Evolutionary conservation across 1,284 basidiomycete species (phyloP), one percentile per base, ranked within the genome.

Genomic region (Omphalotus olearius): DNA sequence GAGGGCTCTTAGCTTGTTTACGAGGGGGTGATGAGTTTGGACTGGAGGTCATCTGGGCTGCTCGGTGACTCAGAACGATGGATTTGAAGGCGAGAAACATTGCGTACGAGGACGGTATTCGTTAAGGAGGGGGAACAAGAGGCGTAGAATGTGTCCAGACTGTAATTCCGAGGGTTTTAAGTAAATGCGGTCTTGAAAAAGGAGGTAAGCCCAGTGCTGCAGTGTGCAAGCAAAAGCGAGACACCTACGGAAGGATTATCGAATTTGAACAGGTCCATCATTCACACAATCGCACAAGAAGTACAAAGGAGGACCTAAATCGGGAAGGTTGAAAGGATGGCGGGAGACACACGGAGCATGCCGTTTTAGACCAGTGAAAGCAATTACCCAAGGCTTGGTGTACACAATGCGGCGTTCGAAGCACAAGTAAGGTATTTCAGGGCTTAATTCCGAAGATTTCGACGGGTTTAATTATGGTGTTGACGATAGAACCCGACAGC

Each of bases 1-100:
- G 40, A 17, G 66, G 54, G 43, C 6, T 62, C 30, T 63, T 47
- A 65, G 61, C 62, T 68, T 66, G 64, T 72, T 72, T 50, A 65
- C 67, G 58, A 60, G 60, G 18, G 25, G 42, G 28, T n/a, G 43
- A 30, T 38, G 20, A 36, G 23, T 42, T 41, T 3, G 9, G 30
- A 33, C 13, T 33, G 20, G 38, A 11, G 20, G 35, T 38, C 41
- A 37, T 35, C 45, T 41, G 20, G n/a, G 38, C 17, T 37, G 18
- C 18, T 45, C 39, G 23, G 33, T 20, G 23, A 41, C 7, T 14
- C 28, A 26, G 52, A 41, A 33, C 16, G 33, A 14, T 20, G 23
- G 25, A 6, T 16, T 25, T 20, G 16, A 9, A 28, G 23, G 43
- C 26, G 43, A 16, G 3, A n/a, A 45, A 30, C 30, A 28, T 25